Evolutionary conservation across 163 green algal species (phyloP).

Genomic region (Chlamydomonas reinhardtii): DNA sequence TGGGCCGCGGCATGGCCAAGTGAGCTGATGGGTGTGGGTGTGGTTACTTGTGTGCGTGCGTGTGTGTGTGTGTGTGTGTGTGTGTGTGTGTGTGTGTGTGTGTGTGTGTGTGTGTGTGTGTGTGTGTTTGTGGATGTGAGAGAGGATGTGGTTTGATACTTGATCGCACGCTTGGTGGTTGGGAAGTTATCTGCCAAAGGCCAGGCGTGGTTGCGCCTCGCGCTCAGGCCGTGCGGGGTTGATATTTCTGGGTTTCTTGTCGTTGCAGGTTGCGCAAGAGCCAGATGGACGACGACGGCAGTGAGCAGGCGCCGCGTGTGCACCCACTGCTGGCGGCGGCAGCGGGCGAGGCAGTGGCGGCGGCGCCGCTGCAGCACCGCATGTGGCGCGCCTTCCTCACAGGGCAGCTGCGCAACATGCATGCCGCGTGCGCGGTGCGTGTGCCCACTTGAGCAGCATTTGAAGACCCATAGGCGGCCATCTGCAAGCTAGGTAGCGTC

Average conservation of each 20-base stretch:
- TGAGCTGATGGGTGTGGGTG: slow-evolving; percentile 20
- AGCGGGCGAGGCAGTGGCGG: not conserved
- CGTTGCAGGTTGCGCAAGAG: slow-evolving; percentile 36
- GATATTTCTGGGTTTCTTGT: too few species aligned
- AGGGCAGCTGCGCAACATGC: slow-evolving; percentile 16
- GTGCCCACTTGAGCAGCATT: not conserved
- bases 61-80: not conserved
- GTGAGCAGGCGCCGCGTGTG: not conserved
- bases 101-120: not conserved
- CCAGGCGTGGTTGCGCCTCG: too few species aligned
- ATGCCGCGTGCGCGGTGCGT: slow-evolving; percentile 6
- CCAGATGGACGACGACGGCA: slow-evolving; percentile 1
- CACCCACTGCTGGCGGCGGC: slow-evolving; percentile 24
- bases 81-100: not conserved
- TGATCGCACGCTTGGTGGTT: too few species aligned
- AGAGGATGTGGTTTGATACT: not conserved
- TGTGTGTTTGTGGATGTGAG: not conserved
- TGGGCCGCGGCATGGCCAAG: slow-evolving; percentile 30
- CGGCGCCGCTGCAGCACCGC: slow-evolving; percentile 38
- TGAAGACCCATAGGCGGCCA: too few species aligned
- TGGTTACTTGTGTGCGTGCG: not conserved
- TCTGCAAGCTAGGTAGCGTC: too few species aligned
- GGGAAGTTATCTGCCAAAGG: too few species aligned
- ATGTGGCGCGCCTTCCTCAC: slow-evolving; percentile 38
- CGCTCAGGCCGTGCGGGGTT: too few species aligned